Base-by-base conservation (phyloP, 805 yeast genomes). In the Grigorovia humatica region DNA sequence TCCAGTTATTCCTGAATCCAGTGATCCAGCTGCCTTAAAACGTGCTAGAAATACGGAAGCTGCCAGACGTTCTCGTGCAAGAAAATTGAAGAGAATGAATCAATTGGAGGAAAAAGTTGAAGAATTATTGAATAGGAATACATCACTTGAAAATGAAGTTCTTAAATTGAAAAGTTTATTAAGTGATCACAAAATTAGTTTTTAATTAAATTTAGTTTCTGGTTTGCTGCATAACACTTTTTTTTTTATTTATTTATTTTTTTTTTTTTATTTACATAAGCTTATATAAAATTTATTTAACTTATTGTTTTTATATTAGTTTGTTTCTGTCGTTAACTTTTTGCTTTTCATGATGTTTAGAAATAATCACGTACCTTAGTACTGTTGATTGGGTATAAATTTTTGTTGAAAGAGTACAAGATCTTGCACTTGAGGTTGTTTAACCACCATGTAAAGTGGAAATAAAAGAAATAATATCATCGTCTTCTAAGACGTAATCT, bases 1-100 rank as follows among this genome's bases (percentile, higher is more conserved):
- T 58, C 95, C 95, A 9, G 76, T 89, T 51, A 77, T 78, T 47
- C 75, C 79, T 35, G 78, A 76, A 46, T 66, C 73, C 27, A 70
- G 66, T 48, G 96, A 89, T 67, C 79, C 83, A n/a, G 78, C 77
- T 52, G 79, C 88, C 46, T 68, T 85, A 61, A 91, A 91, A 74
- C 83, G 98, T 67, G 98, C 98, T 9, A 83, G 91, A 70, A 91
- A 93, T 77, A 91, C 82, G 48, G 96, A 89, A 66, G 97, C 98
- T 59, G 97, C 97, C 8, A 82, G 97, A 69, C 80, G 96, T 65
- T 88, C 96, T 29, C 77, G 97, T 63, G 96, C 96, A 23, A 81
- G 96, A 68, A 88, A 90, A 70, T 82, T 85, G 82, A 86, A 86
- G 67, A 80, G 95, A 68, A 85, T 90, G 88, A 61, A 70, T 54